Evolutionary conservation across 2,329 filamentous ascomycete genomes (phyloP).

Genomic region (Onygenales sp.): DNA sequence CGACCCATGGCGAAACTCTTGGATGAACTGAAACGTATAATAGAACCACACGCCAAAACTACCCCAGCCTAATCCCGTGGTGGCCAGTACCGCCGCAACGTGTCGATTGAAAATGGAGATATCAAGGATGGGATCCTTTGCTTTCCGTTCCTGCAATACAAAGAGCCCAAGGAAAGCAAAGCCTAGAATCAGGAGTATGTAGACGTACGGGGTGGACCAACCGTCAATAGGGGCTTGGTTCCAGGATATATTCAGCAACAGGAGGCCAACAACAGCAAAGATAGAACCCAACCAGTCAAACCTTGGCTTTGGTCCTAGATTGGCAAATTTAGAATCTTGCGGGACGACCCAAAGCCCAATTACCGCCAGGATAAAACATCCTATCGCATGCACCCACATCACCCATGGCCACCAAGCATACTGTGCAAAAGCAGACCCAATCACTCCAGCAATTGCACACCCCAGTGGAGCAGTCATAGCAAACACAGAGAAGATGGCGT

Average conservation of each 20-base stretch:
- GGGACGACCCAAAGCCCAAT: constrained; percentile 37
- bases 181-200: constrained; percentile 36
- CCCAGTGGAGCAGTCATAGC: constrained; percentile 41
- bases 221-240: constrained; percentile 41
- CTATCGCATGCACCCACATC: constrained; percentile 54
- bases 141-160: constrained; percentile 33
- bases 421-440: constrained; percentile 49
- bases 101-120: constrained; percentile 28
- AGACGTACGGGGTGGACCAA: constrained; percentile 37
- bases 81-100: constrained; percentile 27
- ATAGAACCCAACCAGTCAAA: constrained; percentile 23
- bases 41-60: constrained; percentile 34
- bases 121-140: constrained; percentile 33
- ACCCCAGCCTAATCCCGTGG: constrained; percentile 32
- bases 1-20: constrained; percentile 15
- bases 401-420: constrained; percentile 55
- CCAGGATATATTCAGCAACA: constrained; percentile 46
- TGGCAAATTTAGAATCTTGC: background rate
- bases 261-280: constrained; percentile 38
- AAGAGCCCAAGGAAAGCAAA: constrained; percentile 34
- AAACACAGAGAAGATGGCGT: constrained; percentile 53
- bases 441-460: constrained; percentile 49
- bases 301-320: no score
- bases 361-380: constrained; percentile 37
- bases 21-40: constrained; percentile 28